Evolutionary conservation across 345 rosid species (phyloP), one percentile per base, ranked within the genome.

Genomic region (Lepidium africanum): DNA sequence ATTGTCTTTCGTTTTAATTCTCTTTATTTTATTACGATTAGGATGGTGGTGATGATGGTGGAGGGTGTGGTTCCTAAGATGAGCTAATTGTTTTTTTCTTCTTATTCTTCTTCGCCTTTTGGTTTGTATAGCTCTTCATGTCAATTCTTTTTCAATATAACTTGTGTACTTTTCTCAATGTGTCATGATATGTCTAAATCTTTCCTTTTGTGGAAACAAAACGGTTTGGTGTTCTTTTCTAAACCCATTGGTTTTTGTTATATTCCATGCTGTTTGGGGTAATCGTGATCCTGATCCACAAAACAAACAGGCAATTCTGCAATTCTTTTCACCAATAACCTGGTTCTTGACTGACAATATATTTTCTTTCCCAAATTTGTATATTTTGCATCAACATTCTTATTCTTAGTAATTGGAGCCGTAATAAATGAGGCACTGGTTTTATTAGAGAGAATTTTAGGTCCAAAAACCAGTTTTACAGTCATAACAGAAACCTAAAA

Each of bases 111-210:
- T 59, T 61, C 19, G 33, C 46, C 59, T 46, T 61, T 48, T 69
- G 78, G 55, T 63, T 75, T 75, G 78, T 69, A 75, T 75, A 75
- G 65, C 74, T 62, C 70, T 69, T 69, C 46, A 67, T 36, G 68
- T 60, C 48, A 16, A 67, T 74, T 67, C 51, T 68, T 61, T 59
- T 36, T 15, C 48, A 1, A 42, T 30, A 59, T 48, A 17, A 59
- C 72, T 50, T 59, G 67, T 56, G 65, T 65, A 49, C 9, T 51
- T n/a, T 43, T 37, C 12, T 36, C 27, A 32, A 59, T 9, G 19
- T 59, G 36, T 59, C 35, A 57, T 47, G 71, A 40, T 16, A 53
- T 37, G 59, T 54, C 66, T 48, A 68, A 67, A 40, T 61, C 30
- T 61, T 59, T 43, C 46, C 25, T 27, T 67, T 11, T 54, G 60